Evolutionary conservation across 2,329 filamentous ascomycete genomes (phyloP).

Genomic region (Clonostachys solani): DNA sequence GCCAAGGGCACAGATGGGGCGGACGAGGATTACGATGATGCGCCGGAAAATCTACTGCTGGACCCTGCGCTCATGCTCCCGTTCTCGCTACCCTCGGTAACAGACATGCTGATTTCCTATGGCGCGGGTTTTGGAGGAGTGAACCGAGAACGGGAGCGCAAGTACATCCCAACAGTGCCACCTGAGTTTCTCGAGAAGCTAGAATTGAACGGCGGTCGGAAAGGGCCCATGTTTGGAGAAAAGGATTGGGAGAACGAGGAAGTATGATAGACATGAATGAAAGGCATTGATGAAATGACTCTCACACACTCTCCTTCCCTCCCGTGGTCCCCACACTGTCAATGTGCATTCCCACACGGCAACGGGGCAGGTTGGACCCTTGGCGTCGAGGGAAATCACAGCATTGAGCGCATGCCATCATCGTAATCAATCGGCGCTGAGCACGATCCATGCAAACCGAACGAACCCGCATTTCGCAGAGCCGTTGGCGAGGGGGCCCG

Average conservation of each 20-base stretch:
- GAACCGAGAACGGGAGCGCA: slow-evolving; percentile 85
- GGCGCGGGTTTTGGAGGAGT: slow-evolving; percentile 91
- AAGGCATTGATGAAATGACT: no score
- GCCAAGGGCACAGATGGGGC: slow-evolving; percentile 20
- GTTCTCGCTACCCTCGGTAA: slow-evolving; percentile 91
- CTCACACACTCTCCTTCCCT: no score
- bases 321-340: no score
- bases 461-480: no score
- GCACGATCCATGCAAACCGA: no score
- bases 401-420: no score
- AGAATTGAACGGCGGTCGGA: slow-evolving; percentile 54
- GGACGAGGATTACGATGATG: slow-evolving; percentile 61
- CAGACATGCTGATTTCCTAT: slow-evolving; percentile 94
- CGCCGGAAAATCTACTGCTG: slow-evolving; percentile 72
- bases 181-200: slow-evolving; percentile 89
- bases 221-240: slow-evolving; percentile 55
- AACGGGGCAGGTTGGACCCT: no score
- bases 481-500: no score
- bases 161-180: slow-evolving; percentile 94
- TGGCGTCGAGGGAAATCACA: no score
- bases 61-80: slow-evolving; percentile 91
- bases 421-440: no score
- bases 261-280: slow-evolving; percentile 23
- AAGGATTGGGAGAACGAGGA: slow-evolving; percentile 67
- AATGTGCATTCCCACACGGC: no score